Percentiles rank a stretch among this genome's conserved stretches.
phyloP scores from a whole-genome alignment of 352 stramenopile species.

The Globisporangium splendens region DNA sequence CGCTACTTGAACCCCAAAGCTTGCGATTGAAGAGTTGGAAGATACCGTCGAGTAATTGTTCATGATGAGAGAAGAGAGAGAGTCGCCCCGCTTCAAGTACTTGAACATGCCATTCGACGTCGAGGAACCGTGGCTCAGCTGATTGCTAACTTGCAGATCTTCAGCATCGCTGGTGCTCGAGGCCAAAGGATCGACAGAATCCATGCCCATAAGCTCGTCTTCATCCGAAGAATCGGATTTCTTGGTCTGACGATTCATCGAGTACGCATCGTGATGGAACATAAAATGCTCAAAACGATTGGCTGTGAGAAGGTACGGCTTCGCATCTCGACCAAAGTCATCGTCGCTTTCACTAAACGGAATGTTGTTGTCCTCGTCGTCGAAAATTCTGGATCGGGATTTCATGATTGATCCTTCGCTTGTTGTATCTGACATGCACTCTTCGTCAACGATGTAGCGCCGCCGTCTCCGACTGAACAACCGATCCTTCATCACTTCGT shows the following conservation, averaged over 20 bases:
- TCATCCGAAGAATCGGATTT: neutral
- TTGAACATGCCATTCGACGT: too few species aligned
- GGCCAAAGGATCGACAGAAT: neutral
- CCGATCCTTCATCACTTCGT: slow-evolving; percentile 32
- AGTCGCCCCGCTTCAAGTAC: slow-evolving; percentile 11
- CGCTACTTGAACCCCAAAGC: slow-evolving; percentile 13
- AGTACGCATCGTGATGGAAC: neutral
- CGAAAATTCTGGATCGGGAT: slow-evolving; percentile 19
- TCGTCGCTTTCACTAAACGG: slow-evolving; percentile 4
- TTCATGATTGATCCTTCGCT: slow-evolving; percentile 39
- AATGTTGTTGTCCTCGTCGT: slow-evolving; percentile 14
- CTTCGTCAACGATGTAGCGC: slow-evolving; percentile 37
- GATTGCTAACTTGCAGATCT: slow-evolving; percentile 6
- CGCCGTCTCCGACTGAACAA: slow-evolving; percentile 7
- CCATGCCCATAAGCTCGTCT: slow-evolving; percentile 1
- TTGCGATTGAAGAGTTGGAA: slow-evolving; percentile 15
- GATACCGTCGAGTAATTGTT: slow-evolving; percentile 16
- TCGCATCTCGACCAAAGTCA: neutral
- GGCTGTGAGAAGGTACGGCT: slow-evolving; percentile 1
- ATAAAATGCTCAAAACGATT: slow-evolving; percentile 7
- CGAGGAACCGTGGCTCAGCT: slow-evolving; percentile 8
- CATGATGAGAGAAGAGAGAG: slow-evolving; percentile 11
- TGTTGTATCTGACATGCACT: slow-evolving; percentile 59
- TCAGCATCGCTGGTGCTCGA: slow-evolving; percentile 1
- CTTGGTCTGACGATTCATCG: too few species aligned